A percentile compares a stretch with the other conserved stretches of the same genome.
Conservation (phyloP, 805 yeast species). For the Cyberlindnera petersonii region DNA sequence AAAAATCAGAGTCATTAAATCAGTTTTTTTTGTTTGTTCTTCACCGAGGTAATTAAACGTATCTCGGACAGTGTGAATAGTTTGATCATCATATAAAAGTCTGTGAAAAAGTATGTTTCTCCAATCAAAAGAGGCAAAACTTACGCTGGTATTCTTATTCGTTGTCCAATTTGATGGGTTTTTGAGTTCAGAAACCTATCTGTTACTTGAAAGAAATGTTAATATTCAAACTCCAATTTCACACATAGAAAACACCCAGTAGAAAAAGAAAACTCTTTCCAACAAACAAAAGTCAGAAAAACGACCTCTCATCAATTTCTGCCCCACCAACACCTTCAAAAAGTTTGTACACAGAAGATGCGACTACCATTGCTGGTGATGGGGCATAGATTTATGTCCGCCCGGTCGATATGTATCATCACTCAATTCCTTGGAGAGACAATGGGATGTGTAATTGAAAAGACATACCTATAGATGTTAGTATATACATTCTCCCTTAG, state of each 20-base stretch:
- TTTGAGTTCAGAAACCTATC: too few species aligned
- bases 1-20: slow-evolving; percentile 48
- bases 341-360: slow-evolving; percentile 48
- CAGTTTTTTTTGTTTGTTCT: slow-evolving; percentile 39
- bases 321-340: slow-evolving; percentile 37
- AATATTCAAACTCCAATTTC: too few species aligned
- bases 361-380: slow-evolving; percentile 43
- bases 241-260: too few species aligned
- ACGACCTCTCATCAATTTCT: slow-evolving; percentile 48
- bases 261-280: background rate
- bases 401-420: slow-evolving; percentile 41
- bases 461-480: background rate
- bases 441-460: background rate
- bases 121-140: slow-evolving; percentile 11
- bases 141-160: too few species aligned
- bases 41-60: slow-evolving; percentile 21
- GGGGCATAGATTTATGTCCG: slow-evolving; percentile 40
- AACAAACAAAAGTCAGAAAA: slow-evolving; percentile 13
- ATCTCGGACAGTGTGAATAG: slow-evolving; percentile 60
- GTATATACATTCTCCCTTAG: background rate
- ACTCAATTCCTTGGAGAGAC: slow-evolving; percentile 5
- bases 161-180: too few species aligned
- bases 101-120: background rate
- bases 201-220: too few species aligned
- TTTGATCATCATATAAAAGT: slow-evolving; percentile 32